Evolutionary conservation across 352 stramenopile species (phyloP).

Genomic region (Globisporangium megalacanthum): DNA sequence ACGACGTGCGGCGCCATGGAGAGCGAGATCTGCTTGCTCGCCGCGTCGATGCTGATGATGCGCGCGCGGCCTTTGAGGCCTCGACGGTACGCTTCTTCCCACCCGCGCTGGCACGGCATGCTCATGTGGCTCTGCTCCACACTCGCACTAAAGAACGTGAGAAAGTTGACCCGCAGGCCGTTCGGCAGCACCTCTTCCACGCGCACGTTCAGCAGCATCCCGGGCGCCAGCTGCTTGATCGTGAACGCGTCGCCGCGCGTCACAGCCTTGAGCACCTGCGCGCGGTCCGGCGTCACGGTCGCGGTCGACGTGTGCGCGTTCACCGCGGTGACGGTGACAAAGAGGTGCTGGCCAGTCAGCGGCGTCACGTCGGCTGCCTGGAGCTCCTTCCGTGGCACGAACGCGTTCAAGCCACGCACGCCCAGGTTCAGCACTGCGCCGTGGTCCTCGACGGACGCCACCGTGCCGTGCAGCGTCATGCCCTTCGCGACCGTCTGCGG

Average conservation of each 20-base stretch:
- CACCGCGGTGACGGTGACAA: constrained; percentile 63
- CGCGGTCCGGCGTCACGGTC: constrained; percentile 60
- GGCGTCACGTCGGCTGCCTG: constrained; percentile 21
- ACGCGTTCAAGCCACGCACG: constrained; percentile 67
- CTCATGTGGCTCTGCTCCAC: constrained; percentile 90
- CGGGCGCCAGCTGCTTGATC: constrained; percentile 85
- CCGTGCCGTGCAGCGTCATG: constrained; percentile 77
- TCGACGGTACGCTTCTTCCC: constrained; percentile 72
- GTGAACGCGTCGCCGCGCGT: constrained; percentile 82
- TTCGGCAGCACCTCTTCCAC: constrained; percentile 89
- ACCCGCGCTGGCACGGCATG: constrained; percentile 67
- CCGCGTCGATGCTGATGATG: constrained; percentile 76
- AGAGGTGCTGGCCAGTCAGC: constrained; percentile 56
- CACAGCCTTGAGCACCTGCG: constrained; percentile 66
- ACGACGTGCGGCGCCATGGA: constrained; percentile 88
- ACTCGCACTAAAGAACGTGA: constrained; percentile 84
- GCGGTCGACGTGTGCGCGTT: constrained; percentile 75
- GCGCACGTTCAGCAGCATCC: constrained; percentile 90
- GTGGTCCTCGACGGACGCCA: constrained; percentile 92
- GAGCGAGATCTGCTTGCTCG: constrained; percentile 70
- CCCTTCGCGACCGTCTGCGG: constrained; percentile 58
- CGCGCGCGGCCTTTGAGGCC: constrained; percentile 80
- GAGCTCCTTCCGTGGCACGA: constrained; percentile 77
- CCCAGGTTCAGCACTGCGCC: constrained; percentile 91
- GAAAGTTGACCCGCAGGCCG: constrained; percentile 83